Base-by-base conservation (phyloP, 768 basidiomycete genomes). In the Nevesoporus exiguus region DNA sequence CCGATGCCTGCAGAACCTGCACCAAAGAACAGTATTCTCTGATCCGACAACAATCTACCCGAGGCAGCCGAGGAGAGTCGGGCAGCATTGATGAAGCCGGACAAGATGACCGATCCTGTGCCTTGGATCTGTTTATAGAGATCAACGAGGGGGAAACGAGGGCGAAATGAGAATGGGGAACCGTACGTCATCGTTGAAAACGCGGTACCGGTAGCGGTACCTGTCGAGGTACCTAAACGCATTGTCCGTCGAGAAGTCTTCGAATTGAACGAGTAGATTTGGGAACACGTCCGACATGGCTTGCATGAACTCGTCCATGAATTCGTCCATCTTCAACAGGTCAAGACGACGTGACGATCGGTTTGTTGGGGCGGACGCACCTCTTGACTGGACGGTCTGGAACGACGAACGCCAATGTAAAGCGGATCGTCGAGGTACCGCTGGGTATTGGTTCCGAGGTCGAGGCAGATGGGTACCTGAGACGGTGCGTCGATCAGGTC, bases 261-360 rank as follows among this genome's bases (percentile, higher is more conserved):
- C 85, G 56, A 85, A 88, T 54, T 89, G 87, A n/a, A 90, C 79
- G 58, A 88, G 72, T 46, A 85, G 71, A 5, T 80, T 72, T 7
- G 88, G 88, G 69, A 86, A 88, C 15, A 81, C 78, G 27, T 80
- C 77, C 40, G 71, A 68, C 76, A 86, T 82, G 9, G 85, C 82
- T 15, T 72, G 67, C 84, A 90, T 89, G 69, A 90, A 88, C 59
- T 85, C 82, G 50, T 85, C 80, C 81, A 90, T 84, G 72, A 90
- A 89, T 34, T 71, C 83, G 40, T 84, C 81, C 77, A 86, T 85
- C 82, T 85, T 11, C 11, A 6, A 14, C 14, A n/a, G n/a, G 15
- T 58, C 31, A 55, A 27, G 13, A 48, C 8, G 7, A 31, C 21
- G 7, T 29, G 10, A 50, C 3, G 44, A 7, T 10, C 14, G 29